Evolutionary conservation across 2,329 filamentous ascomycete genomes (phyloP).

Genomic region (Calonectria pseudoreteaudii): DNA sequence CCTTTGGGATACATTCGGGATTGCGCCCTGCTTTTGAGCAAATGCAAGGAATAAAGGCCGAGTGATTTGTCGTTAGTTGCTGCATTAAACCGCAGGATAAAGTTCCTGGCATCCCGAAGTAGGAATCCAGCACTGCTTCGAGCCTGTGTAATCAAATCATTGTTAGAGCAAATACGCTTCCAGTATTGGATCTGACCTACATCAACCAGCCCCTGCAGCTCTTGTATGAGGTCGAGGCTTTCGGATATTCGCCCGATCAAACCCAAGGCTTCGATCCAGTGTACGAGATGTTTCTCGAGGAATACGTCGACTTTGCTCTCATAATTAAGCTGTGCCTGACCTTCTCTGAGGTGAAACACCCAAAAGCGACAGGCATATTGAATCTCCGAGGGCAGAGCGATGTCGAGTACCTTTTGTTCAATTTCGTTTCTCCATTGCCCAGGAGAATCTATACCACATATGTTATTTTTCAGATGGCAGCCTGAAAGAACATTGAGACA

Average conservation of each 20-base stretch:
- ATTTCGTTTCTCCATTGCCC: background rate
- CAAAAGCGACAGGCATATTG: slow-evolving; percentile 51
- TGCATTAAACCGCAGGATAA: slow-evolving; percentile 17
- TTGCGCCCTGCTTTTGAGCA: slow-evolving; percentile 29
- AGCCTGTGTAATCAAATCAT: too few species aligned
- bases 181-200: too few species aligned
- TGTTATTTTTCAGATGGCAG: background rate
- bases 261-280: slow-evolving; percentile 33
- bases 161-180: too few species aligned
- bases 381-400: background rate
- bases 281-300: slow-evolving; percentile 18
- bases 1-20: slow-evolving; percentile 21
- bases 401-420: background rate
- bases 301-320: slow-evolving; percentile 28
- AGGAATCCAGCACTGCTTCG: background rate
- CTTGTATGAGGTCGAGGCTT: slow-evolving; percentile 4
- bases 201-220: background rate
- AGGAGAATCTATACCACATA: background rate
- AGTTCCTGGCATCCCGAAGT: slow-evolving; percentile 30
- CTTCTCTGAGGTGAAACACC: slow-evolving; percentile 44
- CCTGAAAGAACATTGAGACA: background rate
- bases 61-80: slow-evolving; percentile 34
- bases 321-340: slow-evolving; percentile 42
- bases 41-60: slow-evolving; percentile 44
- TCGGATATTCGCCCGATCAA: background rate